A percentile compares a stretch with the other conserved stretches of the same genome.
These are phyloP conservation scores for Calonectria henricotiae DNA, from an alignment of 2,329 filamentous ascomycete species.

Conservation along the genomic window DNA sequence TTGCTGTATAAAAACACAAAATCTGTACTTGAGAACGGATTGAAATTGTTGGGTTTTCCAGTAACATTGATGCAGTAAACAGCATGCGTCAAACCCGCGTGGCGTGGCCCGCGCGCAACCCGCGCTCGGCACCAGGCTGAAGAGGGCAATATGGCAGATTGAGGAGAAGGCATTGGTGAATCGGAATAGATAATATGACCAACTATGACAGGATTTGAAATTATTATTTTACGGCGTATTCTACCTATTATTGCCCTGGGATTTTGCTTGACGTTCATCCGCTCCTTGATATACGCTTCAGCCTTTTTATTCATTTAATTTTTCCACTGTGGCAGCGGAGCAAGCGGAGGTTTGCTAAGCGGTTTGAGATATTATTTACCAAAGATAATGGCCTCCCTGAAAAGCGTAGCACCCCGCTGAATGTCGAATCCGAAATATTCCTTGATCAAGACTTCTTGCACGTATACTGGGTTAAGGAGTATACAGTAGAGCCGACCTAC, in stretches of 20 bases:
- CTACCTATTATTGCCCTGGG: neutral
- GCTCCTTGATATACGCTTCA: too few relatives aligned
- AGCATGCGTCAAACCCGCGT: neutral
- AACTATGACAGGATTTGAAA: neutral
- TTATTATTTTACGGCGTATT: neutral
- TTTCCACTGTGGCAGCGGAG: too few relatives aligned
- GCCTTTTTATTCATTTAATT: too few relatives aligned
- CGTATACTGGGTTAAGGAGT: neutral
- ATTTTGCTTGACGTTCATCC: neutral
- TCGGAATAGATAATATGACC: too few relatives aligned
- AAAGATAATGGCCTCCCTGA: too few relatives aligned
- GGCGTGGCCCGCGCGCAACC: too few relatives aligned
- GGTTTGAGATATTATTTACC: too few relatives aligned
- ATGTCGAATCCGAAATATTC: neutral
- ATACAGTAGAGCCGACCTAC: too few relatives aligned
- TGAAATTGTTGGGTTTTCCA: constrained; percentile 39
- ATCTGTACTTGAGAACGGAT: constrained; percentile 38
- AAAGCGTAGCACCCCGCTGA: neutral
- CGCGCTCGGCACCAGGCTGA: neutral
- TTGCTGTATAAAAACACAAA: constrained; percentile 34
- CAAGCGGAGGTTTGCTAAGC: too few relatives aligned
- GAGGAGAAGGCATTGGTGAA: too few relatives aligned
- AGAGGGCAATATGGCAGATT: neutral
- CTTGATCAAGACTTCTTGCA: neutral
- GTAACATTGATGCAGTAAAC: constrained; percentile 14